Evolutionary conservation across 2,329 filamentous ascomycete species (phyloP).

Genomic region (Xylariaceae sp.): DNA sequence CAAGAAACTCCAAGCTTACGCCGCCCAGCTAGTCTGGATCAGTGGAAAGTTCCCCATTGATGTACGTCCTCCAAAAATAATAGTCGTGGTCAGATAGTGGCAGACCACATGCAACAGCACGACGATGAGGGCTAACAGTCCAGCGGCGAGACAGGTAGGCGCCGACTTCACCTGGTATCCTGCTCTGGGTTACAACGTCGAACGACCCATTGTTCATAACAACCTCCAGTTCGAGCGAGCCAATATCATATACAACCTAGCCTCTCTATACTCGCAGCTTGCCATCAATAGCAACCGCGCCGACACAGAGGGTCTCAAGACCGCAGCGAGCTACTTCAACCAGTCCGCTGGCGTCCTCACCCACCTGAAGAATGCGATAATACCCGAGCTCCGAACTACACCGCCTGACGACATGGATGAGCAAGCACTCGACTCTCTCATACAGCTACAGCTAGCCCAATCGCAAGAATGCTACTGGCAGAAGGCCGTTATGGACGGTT

Average conservation of each 20-base stretch:
- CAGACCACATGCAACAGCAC: background rate
- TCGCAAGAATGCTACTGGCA: slow-evolving; percentile 98
- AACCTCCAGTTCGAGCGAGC: slow-evolving; percentile 83
- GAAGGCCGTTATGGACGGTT: slow-evolving; percentile 90
- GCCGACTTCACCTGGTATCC: slow-evolving; percentile 98
- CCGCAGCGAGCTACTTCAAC: slow-evolving; percentile 88
- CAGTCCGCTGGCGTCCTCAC: slow-evolving; percentile 82
- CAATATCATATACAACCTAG: slow-evolving; percentile 92
- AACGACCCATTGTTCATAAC: slow-evolving; percentile 70
- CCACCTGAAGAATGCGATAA: slow-evolving; percentile 75
- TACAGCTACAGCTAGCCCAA: slow-evolving; percentile 85
- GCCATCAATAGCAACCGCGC: slow-evolving; percentile 80
- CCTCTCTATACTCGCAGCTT: slow-evolving; percentile 90
- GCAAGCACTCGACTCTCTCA: slow-evolving; percentile 81
- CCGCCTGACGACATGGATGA: slow-evolving; percentile 96
- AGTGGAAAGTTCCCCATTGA: slow-evolving; percentile 96
- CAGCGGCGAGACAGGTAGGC: slow-evolving; percentile 68
- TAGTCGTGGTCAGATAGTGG: background rate
- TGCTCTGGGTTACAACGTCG: slow-evolving; percentile 86
- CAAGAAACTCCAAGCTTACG: slow-evolving; percentile 87
- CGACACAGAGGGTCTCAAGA: slow-evolving; percentile 82
- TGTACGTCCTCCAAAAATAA: slow-evolving; percentile 58
- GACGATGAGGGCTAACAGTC: background rate
- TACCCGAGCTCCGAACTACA: slow-evolving; percentile 82
- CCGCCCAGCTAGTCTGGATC: slow-evolving; percentile 91